phyloP scores from a whole-genome alignment of 2,329 filamentous ascomycete species.

The Ophiostoma tasmaniense region DNA sequence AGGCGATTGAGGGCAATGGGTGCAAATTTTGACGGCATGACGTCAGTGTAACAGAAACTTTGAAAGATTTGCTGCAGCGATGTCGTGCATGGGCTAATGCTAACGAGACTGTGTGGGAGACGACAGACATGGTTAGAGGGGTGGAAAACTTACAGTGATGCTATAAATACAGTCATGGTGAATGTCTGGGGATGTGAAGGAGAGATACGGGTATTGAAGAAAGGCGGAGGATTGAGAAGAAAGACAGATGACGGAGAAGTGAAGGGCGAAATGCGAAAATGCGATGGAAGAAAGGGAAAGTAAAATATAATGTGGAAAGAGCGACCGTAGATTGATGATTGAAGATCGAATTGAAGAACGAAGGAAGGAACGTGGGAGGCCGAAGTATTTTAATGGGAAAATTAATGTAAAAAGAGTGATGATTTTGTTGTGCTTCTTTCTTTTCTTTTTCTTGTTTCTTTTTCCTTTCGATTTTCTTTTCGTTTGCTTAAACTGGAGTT shows the following conservation, averaged over 20 bases:
- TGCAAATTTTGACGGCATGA: slow-evolving; percentile 18
- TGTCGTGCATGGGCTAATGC: slow-evolving; percentile 2
- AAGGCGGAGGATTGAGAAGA: neutral
- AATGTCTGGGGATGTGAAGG: neutral
- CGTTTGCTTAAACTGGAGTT: neutral
- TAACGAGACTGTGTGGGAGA: neutral
- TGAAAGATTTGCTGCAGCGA: neutral
- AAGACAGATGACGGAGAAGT: neutral
- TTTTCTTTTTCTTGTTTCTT: neutral
- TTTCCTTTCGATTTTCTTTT: neutral
- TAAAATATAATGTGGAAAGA: neutral
- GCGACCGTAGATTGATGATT: neutral
- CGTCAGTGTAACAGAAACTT: slow-evolving; percentile 16
- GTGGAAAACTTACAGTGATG: slow-evolving; percentile 31
- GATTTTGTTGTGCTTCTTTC: neutral
- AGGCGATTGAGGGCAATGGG: neutral
- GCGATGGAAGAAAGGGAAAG: neutral
- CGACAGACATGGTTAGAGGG: neutral
- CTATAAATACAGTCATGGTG: slow-evolving; percentile 35
- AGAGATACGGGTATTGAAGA: neutral
- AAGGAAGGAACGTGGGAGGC: neutral
- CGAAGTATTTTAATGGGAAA: neutral
- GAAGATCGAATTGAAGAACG: neutral
- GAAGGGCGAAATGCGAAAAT: neutral
- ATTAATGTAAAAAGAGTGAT: neutral